Conservation (phyloP, 257 asterid species). For the Henckelia pumila region DNA sequence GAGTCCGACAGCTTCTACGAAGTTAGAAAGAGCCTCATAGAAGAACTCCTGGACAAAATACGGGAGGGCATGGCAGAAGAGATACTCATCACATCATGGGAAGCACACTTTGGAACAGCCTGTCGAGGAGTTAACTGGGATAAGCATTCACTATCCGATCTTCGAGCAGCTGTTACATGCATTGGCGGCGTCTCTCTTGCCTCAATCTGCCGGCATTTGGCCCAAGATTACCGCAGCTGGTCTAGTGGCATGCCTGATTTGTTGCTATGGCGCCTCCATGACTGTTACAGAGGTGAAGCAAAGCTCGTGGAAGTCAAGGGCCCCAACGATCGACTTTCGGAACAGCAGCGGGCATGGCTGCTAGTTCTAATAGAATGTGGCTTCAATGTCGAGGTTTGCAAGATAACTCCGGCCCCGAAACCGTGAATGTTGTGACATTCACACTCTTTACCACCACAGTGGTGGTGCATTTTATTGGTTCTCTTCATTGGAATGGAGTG, state of each 20-base stretch:
- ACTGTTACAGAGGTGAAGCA: conserved; percentile 75
- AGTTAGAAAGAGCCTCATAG: conserved; percentile 57
- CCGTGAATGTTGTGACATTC: not conserved
- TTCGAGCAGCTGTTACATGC: conserved; percentile 81
- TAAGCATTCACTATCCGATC: conserved; percentile 59
- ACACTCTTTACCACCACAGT: not conserved
- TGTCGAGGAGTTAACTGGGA: conserved; percentile 91
- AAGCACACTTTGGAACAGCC: conserved; percentile 57
- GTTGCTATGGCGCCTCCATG: conserved; percentile 82
- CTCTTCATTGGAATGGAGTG: not conserved
- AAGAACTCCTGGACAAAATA: conserved; percentile 58
- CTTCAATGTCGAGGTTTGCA: conserved; percentile 78
- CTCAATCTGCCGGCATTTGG: conserved; percentile 71
- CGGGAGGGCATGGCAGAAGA: conserved; percentile 80
- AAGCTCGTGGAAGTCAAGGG: conserved; percentile 98
- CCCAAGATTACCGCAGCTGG: conserved; percentile 94
- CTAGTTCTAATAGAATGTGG: conserved; percentile 79
- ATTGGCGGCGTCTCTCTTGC: conserved; percentile 76
- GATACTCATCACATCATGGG: conserved; percentile 72
- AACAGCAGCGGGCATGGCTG: conserved; percentile 97
- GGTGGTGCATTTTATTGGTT: not conserved
- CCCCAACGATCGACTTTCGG: conserved; percentile 84
- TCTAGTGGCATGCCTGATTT: conserved; percentile 98
- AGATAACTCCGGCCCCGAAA: conserved; percentile 55
- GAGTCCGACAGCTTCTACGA: conserved; percentile 79